These are phyloP conservation scores for Cercospora zeina DNA, from an alignment of 2,329 filamentous ascomycete species.

Conservation along the genomic window DNA sequence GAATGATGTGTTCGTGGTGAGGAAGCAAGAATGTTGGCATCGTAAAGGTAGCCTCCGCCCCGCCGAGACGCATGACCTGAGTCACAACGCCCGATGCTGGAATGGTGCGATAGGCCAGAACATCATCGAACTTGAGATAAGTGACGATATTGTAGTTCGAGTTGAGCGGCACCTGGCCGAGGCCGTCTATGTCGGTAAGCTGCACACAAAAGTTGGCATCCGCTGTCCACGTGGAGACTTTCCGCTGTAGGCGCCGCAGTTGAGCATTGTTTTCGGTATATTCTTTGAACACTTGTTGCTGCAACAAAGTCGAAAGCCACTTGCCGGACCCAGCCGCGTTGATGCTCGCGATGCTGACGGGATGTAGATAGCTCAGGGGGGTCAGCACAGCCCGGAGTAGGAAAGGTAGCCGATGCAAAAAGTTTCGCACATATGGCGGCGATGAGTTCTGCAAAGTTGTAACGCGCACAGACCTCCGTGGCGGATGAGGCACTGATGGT, in stretches of 20 bases:
- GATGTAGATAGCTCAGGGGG: slow-evolving; percentile 56
- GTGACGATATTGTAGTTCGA: slow-evolving; percentile 52
- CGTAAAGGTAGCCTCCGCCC: slow-evolving; percentile 52
- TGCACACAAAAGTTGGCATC: slow-evolving; percentile 57
- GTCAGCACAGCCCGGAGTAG: slow-evolving; percentile 52
- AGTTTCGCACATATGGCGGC: slow-evolving; percentile 45
- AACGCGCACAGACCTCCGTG: slow-evolving; percentile 50
- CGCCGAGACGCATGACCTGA: slow-evolving; percentile 54
- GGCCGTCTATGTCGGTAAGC: slow-evolving; percentile 48
- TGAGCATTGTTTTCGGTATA: slow-evolving; percentile 49
- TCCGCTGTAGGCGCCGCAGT: slow-evolving; percentile 49
- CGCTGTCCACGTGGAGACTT: slow-evolving; percentile 53
- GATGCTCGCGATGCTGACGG: slow-evolving; percentile 53
- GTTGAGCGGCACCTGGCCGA: slow-evolving; percentile 53
- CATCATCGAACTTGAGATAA: slow-evolving; percentile 49
- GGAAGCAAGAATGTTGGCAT: slow-evolving; percentile 55
- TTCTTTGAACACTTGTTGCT: slow-evolving; percentile 53
- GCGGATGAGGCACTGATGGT: slow-evolving; percentile 55
- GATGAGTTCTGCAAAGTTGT: slow-evolving; percentile 51
- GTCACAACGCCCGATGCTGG: slow-evolving; percentile 47
- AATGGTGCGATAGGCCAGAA: slow-evolving; percentile 53
- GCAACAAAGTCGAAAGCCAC: slow-evolving; percentile 52
- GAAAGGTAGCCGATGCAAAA: slow-evolving; percentile 54
- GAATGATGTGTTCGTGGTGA: slow-evolving; percentile 57
- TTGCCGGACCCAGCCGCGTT: slow-evolving; percentile 53